Conservation (phyloP, 768 basidiomycete genomes). For the Floccularia luteovirens region DNA sequence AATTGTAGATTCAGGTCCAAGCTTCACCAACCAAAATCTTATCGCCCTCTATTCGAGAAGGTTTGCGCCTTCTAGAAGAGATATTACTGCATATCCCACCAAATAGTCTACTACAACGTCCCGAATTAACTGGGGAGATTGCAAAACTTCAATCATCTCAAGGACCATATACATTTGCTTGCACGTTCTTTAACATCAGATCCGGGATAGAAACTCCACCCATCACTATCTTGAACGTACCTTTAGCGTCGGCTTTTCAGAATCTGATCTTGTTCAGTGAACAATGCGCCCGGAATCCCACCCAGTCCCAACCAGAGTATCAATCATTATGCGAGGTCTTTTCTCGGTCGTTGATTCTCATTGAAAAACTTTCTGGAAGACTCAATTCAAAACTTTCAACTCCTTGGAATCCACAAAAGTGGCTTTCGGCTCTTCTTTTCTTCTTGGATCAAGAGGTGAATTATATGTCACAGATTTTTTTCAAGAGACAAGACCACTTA, state of each 20-base stretch:
- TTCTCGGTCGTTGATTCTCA: constrained; percentile 40
- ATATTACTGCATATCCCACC: constrained; percentile 44
- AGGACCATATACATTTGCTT: constrained; percentile 48
- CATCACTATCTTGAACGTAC: constrained; percentile 25
- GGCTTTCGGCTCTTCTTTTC: constrained; percentile 51
- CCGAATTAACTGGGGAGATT: constrained; percentile 31
- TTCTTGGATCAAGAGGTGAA: constrained; percentile 51
- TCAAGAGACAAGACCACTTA: constrained; percentile 7
- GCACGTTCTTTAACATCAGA: constrained; percentile 51
- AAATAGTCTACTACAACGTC: constrained; percentile 41
- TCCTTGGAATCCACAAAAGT: constrained; percentile 55
- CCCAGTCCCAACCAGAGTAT: constrained; percentile 20
- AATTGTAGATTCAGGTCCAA: constrained; percentile 26
- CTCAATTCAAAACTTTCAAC: constrained; percentile 30
- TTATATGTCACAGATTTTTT: constrained; percentile 5
- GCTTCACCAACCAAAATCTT: constrained; percentile 24
- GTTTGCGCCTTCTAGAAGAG: constrained; percentile 43
- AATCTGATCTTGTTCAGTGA: constrained; percentile 40
- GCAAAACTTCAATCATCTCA: constrained; percentile 20
- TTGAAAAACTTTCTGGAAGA: constrained; percentile 41
- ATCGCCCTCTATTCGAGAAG: constrained; percentile 28
- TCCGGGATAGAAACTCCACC: constrained; percentile 13
- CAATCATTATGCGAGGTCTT: constrained; percentile 39
- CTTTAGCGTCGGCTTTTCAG: constrained; percentile 53
- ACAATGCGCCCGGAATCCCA: constrained; percentile 30